A percentile compares a stretch with the other conserved stretches of the same genome.
Conservation (phyloP, 768 basidiomycete genomes). For the Rhodosporidiobolus odoratus region DNA sequence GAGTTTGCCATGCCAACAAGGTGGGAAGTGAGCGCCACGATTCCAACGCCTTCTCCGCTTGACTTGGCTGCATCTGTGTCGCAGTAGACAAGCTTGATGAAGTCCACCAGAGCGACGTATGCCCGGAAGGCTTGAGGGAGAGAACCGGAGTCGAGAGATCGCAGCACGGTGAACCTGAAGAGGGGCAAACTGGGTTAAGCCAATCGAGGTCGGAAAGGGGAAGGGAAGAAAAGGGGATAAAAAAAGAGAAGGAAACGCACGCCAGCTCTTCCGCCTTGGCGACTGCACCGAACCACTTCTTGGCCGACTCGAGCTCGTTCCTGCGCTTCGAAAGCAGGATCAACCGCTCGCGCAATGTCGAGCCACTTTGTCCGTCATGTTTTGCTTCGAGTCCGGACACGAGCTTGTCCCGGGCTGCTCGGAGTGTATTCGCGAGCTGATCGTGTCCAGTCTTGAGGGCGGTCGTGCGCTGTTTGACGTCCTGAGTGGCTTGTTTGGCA, state of each 20-base stretch:
- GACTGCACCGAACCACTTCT: conserved; percentile 68
- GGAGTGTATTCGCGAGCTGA: conserved; percentile 21
- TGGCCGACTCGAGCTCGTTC: conserved; percentile 69
- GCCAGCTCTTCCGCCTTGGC: conserved; percentile 66
- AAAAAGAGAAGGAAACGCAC: too few relatives aligned
- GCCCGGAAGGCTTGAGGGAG: conserved; percentile 32
- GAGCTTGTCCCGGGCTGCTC: conserved; percentile 23
- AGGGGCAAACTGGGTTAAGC: background rate
- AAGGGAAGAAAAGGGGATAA: background rate
- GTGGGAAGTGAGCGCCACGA: conserved; percentile 46
- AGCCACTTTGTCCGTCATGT: conserved; percentile 6
- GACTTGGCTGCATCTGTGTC: background rate
- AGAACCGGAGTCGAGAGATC: conserved; percentile 17
- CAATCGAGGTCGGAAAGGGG: background rate
- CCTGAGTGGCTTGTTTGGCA: background rate
- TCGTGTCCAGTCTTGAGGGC: conserved; percentile 6
- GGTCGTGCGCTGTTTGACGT: background rate
- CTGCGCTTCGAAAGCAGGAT: conserved; percentile 71
- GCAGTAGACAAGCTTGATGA: conserved; percentile 49
- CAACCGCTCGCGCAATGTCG: conserved; percentile 73
- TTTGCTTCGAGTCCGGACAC: conserved; percentile 13
- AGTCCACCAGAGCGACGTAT: conserved; percentile 38
- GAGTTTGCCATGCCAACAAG: conserved; percentile 60
- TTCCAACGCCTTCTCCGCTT: conserved; percentile 44
- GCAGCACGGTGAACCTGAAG: conserved; percentile 27